Conservation (phyloP, 441 rosid species). For the Eruca vesicaria region DNA sequence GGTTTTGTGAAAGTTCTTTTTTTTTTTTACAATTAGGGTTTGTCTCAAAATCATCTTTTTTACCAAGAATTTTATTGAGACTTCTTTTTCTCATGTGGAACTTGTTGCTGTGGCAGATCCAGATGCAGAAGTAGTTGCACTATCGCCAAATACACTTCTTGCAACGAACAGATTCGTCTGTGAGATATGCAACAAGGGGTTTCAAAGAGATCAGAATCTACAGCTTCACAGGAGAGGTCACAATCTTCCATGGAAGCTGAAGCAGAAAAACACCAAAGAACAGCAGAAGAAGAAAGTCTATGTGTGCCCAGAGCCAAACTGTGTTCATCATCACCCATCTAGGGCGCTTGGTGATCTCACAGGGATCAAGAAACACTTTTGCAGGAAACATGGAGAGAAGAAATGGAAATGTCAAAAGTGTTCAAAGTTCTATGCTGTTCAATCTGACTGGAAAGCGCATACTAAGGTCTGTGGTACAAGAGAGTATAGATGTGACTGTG, state of each 20-base stretch:
- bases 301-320: slow-evolving; percentile 64
- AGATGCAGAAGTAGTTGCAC: slow-evolving; percentile 82
- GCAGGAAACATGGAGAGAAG: slow-evolving; percentile 77
- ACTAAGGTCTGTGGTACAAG: slow-evolving; percentile 77
- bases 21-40: slow-evolving; percentile 18
- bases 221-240: slow-evolving; percentile 95
- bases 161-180: slow-evolving; percentile 87
- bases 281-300: slow-evolving; percentile 59
- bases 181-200: slow-evolving; percentile 91
- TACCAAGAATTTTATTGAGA: background rate
- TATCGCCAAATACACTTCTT: slow-evolving; percentile 72
- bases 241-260: slow-evolving; percentile 92
- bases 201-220: slow-evolving; percentile 85
- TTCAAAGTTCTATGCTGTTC: slow-evolving; percentile 77
- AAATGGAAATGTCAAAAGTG: slow-evolving; percentile 78
- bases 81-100: background rate
- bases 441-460: slow-evolving; percentile 82
- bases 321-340: slow-evolving; percentile 74
- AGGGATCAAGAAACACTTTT: slow-evolving; percentile 72
- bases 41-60: background rate
- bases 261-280: slow-evolving; percentile 63
- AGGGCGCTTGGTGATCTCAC: slow-evolving; percentile 78
- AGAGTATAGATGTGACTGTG: slow-evolving; percentile 90
- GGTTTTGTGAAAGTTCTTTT: background rate
- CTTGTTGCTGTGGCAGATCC: slow-evolving; percentile 50